Percentiles rank a stretch among this genome's conserved stretches.
Evolutionary conservation across 495 filamentous ascomycete species (phyloP).

Genomic region (Xylona heveae): DNA sequence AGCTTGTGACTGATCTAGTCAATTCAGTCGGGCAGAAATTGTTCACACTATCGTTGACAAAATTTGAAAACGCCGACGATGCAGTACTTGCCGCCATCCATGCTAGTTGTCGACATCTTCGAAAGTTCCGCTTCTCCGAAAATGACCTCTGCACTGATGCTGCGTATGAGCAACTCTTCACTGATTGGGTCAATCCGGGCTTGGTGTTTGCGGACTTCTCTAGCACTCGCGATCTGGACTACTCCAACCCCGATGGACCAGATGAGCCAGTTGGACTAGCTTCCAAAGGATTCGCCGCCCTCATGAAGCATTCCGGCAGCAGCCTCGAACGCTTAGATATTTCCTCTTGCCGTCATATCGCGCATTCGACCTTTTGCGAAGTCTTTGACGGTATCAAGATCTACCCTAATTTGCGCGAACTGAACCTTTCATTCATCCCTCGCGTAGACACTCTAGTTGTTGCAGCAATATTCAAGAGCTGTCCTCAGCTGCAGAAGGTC

Average conservation of each 20-base stretch:
- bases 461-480: constrained; percentile 49
- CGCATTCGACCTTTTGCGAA: constrained; percentile 38
- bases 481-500: constrained; percentile 47
- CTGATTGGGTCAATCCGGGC: constrained; percentile 46
- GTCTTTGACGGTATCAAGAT: constrained; percentile 37
- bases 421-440: constrained; percentile 64
- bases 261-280: constrained; percentile 42
- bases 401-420: constrained; percentile 42
- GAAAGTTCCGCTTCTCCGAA: constrained; percentile 56
- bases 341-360: constrained; percentile 60
- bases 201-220: constrained; percentile 50
- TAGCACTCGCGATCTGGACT: constrained; percentile 51
- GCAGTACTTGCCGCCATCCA: constrained; percentile 42
- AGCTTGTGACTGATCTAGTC: constrained; percentile 20
- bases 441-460: constrained; percentile 54
- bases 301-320: constrained; percentile 67
- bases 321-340: constrained; percentile 43
- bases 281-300: constrained; percentile 45
- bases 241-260: constrained; percentile 35
- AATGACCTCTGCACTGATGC: constrained; percentile 55
- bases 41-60: constrained; percentile 49
- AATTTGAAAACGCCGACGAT: constrained; percentile 34
- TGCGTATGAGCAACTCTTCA: constrained; percentile 49
- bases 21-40: constrained; percentile 33
- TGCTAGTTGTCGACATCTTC: constrained; percentile 38